Conservation (phyloP, 2,329 filamentous ascomycete genomes). For the Fonsecaea monophora region DNA sequence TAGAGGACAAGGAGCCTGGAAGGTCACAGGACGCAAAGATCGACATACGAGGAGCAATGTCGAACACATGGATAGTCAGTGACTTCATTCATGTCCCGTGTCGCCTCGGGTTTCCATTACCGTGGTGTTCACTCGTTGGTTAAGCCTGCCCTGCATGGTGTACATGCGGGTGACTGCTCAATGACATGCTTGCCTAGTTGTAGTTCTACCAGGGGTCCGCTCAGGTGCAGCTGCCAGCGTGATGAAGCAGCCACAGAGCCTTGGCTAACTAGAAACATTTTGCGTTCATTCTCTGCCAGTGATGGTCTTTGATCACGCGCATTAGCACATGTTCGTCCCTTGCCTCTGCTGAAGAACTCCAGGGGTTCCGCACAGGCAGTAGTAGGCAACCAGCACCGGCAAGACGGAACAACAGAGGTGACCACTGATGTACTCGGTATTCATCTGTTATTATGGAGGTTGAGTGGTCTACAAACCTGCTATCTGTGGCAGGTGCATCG, state of each 20-base stretch:
- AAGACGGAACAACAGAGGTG: neutral
- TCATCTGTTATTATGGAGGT: neutral
- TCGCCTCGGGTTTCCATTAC: neutral
- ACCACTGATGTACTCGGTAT: neutral
- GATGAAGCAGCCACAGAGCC: neutral
- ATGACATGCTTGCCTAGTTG: neutral
- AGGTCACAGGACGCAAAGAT: neutral
- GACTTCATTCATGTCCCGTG: neutral
- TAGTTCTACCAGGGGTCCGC: neutral
- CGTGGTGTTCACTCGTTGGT: neutral
- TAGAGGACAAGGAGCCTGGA: neutral
- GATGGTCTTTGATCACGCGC: neutral
- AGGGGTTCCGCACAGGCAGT: neutral
- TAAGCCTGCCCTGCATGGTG: neutral
- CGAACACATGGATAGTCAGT: neutral
- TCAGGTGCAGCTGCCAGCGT: neutral
- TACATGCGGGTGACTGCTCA: neutral
- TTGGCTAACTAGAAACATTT: neutral
- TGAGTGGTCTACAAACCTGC: too few species aligned
- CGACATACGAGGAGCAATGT: neutral
- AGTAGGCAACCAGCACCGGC: slow-evolving; percentile 1
- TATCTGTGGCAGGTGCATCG: neutral
- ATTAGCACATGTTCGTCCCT: slow-evolving; percentile 2
- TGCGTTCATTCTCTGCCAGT: neutral
- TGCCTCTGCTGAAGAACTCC: neutral